Base-by-base conservation (phyloP, 768 basidiomycete genomes). In the Psilocybe tampanensis region DNA sequence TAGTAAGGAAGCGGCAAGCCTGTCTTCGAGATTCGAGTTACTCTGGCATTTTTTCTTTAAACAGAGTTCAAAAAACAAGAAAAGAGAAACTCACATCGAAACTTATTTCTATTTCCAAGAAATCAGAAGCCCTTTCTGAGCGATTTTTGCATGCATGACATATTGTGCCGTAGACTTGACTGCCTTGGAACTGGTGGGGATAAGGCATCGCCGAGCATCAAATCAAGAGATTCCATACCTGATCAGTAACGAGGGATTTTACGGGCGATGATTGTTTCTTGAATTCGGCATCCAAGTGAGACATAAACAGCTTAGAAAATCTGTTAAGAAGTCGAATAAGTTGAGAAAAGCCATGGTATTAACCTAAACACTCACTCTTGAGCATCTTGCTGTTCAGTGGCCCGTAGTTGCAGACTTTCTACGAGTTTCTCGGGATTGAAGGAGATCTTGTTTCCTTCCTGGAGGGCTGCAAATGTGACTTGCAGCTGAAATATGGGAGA, bases 261-360 rank as follows among this genome's bases (percentile, higher is more conserved):
- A 95, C 75, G 8, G 75, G 72, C 5, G 84, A 80, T 1, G 79
- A 74, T 66, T 97, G 94, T 68, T 91, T 93, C 72, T 85, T 82
- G 70, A 97, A 97, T 72, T 97, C 93, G 7, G 78, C 79, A 60
- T 93, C 92, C 32, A 98, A 79, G 66, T 94, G 89, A 12, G 86
- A 86, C 84, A 98, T 90, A 72, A 98, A 96, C 17, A 98, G 80
- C 65, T 98, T 98, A 2, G 93, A 94, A 68, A 98, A 96, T 68
- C 94, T 95, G 13, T 1, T 23, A 18, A 24, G 23, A 23, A 33
- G 24, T 60, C 7, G 59, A 55, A 49, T 55, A 62, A 53, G 32
- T 50, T 55, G 13, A 42, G 2, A 11, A 17, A 8, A 23, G 22
- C 39, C 55, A 24, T 64, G 17, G 8, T 23, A 13, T 23, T 12